These are phyloP conservation scores for Tilletiopsis washingtonensis DNA, from an alignment of 1,284 basidiomycete genomes.

Conservation along the genomic window DNA sequence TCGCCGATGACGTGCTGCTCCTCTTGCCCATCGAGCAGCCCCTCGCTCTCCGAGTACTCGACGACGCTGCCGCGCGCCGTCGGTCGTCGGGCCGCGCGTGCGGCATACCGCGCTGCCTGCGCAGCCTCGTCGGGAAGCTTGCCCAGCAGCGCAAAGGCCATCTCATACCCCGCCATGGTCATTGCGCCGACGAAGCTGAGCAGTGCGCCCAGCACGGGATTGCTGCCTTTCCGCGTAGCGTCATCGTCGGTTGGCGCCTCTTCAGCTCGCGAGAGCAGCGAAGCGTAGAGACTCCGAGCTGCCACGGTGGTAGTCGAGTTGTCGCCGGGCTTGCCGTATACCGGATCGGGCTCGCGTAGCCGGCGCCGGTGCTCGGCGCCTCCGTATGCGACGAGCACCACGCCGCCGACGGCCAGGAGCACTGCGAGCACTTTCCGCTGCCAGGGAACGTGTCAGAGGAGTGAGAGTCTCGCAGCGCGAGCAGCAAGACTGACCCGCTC, in stretches of 20 bases:
- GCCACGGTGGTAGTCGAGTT: background rate
- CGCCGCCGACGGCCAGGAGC: conserved; percentile 35
- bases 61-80: too few species aligned
- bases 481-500: conserved; percentile 10
- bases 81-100: too few species aligned
- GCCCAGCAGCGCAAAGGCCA: conserved; percentile 41
- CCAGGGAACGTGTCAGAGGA: background rate
- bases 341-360: conserved; percentile 23
- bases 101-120: conserved; percentile 6
- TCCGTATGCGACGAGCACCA: conserved; percentile 40
- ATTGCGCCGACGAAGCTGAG: conserved; percentile 40
- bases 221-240: conserved; percentile 1
- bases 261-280: too few species aligned
- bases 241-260: background rate
- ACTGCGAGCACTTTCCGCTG: conserved; percentile 37
- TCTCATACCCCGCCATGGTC: conserved; percentile 45
- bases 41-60: conserved; percentile 6
- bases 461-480: background rate
- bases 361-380: conserved; percentile 29
- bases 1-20: conserved; percentile 1
- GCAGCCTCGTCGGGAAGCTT: conserved; percentile 32
- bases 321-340: conserved; percentile 22
- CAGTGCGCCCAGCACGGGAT: conserved; percentile 32
- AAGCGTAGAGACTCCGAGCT: background rate
- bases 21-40: background rate